Percentiles rank a stretch among this genome's conserved stretches.
Evolutionary conservation across 2,329 filamentous ascomycete species (phyloP).

Genomic region (Cryphonectria radicalis): DNA sequence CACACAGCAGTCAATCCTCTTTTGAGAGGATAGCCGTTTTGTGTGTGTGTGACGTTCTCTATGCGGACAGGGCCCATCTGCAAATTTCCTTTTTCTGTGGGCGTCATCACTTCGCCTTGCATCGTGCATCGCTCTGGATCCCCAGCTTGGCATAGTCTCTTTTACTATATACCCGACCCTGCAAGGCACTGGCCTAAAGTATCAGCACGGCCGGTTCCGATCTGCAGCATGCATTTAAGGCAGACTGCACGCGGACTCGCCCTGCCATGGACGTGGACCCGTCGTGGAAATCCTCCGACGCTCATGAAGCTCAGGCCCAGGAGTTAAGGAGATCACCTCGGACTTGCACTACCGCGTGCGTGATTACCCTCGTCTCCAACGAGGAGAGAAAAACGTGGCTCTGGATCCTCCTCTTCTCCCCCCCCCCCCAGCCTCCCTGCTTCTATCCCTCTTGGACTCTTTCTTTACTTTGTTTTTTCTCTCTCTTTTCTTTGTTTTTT

Average conservation of each 20-base stretch:
- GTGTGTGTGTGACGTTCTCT: not conserved
- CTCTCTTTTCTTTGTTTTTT: no score
- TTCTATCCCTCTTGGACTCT: not conserved
- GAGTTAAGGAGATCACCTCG: not conserved
- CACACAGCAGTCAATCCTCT: no score
- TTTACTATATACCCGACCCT: not conserved
- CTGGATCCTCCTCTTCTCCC: not conserved
- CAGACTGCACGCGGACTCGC: not conserved
- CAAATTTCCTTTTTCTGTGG: not conserved
- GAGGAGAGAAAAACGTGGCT: conserved; percentile 1
- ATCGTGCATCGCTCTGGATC: conserved; percentile 1
- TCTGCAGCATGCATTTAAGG: not conserved
- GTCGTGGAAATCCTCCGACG: not conserved
- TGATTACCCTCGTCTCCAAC: not conserved
- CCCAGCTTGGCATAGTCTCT: conserved; percentile 1
- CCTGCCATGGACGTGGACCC: not conserved
- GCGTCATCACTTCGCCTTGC: not conserved
- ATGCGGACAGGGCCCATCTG: not conserved
- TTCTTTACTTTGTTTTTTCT: not conserved
- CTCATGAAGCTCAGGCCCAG: not conserved
- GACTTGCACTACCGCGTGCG: not conserved
- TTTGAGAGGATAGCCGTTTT: not conserved
- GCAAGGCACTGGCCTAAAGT: not conserved
- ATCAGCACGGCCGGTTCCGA: not conserved
- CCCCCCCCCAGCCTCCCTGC: not conserved